Evolutionary conservation across 139 green algal genomes (phyloP).

Genomic region (Tetradesmus obliquus): DNA sequence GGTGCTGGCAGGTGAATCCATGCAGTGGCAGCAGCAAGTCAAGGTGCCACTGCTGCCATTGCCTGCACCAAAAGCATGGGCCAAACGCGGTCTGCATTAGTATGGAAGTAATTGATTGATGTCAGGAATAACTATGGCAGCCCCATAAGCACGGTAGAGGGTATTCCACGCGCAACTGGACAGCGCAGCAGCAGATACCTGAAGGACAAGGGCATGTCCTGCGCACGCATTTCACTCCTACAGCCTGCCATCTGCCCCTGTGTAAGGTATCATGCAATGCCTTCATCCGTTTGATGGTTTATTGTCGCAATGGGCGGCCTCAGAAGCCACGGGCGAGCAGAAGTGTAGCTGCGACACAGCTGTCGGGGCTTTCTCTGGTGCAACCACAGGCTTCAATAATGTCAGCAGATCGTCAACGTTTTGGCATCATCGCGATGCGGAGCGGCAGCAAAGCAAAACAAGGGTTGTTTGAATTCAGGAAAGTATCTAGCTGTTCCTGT

Average conservation of each 20-base stretch:
- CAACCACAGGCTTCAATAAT: neutral
- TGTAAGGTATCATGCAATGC: neutral
- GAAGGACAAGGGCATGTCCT: neutral
- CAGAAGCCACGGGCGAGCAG: neutral
- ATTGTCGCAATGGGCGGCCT: neutral
- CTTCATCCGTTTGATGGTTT: neutral
- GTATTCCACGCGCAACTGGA: neutral
- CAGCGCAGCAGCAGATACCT: neutral
- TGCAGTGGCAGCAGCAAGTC: no score
- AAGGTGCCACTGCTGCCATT: no score
- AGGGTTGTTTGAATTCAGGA: neutral
- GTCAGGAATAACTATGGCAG: no score
- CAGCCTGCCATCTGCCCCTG: neutral
- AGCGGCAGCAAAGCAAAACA: neutral
- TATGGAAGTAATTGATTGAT: no score
- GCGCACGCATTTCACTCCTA: neutral
- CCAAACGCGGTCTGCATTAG: no score
- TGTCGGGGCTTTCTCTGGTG: neutral
- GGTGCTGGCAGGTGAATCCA: no score
- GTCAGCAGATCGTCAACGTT: neutral
- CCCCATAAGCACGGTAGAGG: no score
- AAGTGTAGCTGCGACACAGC: neutral
- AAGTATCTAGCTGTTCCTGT: no score
- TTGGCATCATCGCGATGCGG: neutral
- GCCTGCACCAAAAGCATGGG: no score